phyloP scores from a whole-genome alignment of 2,329 filamentous ascomycete genomes.

The Colletotrichum gigasporum region DNA sequence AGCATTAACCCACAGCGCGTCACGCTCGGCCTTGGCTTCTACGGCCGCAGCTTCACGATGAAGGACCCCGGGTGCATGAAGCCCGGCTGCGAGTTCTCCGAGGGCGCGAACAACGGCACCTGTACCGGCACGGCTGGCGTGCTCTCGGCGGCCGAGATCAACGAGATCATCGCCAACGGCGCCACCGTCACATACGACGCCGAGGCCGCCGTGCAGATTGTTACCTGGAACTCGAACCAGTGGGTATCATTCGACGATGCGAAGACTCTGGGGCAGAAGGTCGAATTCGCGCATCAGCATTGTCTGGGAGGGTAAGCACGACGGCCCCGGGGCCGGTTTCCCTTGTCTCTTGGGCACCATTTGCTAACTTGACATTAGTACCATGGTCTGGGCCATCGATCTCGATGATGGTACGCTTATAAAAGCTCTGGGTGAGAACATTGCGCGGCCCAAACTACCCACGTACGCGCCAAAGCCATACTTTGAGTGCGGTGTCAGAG shows the following conservation, averaged over 20 bases:
- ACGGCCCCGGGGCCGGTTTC: too few species aligned
- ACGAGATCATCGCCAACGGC: constrained; percentile 35
- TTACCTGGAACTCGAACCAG: constrained; percentile 47
- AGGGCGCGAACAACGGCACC: constrained; percentile 36
- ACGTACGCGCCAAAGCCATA: too few species aligned
- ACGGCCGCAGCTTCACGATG: constrained; percentile 48
- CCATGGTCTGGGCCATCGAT: constrained; percentile 43
- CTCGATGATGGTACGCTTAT: constrained; percentile 38
- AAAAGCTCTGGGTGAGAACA: constrained; percentile 23
- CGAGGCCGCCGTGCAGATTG: constrained; percentile 41
- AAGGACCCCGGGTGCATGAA: constrained; percentile 36
- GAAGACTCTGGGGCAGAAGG: constrained; percentile 14
- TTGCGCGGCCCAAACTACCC: too few species aligned
- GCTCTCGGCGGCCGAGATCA: constrained; percentile 37
- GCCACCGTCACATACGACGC: constrained; percentile 40
- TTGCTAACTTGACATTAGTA: constrained; percentile 35
- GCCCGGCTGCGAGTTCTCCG: constrained; percentile 41
- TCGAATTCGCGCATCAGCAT: constrained; percentile 36
- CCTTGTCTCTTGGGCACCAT: too few species aligned
- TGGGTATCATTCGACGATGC: constrained; percentile 47
- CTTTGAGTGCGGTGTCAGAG: background rate
- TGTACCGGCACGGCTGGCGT: constrained; percentile 42
- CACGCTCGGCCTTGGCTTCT: constrained; percentile 55
- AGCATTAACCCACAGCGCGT: constrained; percentile 52
- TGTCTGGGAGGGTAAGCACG: too few species aligned